A percentile compares a stretch with the other conserved stretches of the same genome.
Evolutionary conservation across 257 asterid species (phyloP).

Genomic region (Fraxinus quadrangulata): DNA sequence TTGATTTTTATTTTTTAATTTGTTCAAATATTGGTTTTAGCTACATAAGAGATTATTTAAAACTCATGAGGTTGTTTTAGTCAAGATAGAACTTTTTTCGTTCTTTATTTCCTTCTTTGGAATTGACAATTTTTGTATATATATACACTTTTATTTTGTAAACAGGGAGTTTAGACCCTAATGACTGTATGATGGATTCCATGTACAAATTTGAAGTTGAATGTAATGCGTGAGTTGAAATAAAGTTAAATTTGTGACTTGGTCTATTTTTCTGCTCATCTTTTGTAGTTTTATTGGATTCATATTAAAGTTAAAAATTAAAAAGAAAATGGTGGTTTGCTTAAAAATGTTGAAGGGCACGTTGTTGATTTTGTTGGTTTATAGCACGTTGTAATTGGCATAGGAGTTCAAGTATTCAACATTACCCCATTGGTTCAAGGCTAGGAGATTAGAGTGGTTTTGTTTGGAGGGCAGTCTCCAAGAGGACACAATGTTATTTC

Average conservation of each 20-base stretch:
- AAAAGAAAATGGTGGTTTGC: neutral
- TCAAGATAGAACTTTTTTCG: neutral
- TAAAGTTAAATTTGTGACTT: conserved; percentile 5
- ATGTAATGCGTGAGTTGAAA: neutral
- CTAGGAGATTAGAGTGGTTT: no score
- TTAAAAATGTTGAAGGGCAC: neutral
- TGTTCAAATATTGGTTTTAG: neutral
- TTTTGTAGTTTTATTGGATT: neutral
- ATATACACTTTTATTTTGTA: conserved; percentile 4
- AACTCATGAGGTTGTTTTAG: no score
- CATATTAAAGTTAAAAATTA: neutral
- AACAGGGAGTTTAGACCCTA: conserved; percentile 22
- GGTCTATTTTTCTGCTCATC: neutral
- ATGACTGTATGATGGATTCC: conserved; percentile 20
- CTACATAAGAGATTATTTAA: neutral
- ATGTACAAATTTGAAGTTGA: conserved; percentile 2
- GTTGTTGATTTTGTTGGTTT: neutral
- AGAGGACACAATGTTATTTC: no score
- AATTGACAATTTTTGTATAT: neutral
- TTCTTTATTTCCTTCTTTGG: neutral
- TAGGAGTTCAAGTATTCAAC: neutral
- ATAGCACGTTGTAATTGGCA: neutral
- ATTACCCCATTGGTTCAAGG: no score
- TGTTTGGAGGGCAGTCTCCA: no score
- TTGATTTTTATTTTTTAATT: no score